Evolutionary conservation across 2,329 filamentous ascomycete species (phyloP).

Genomic region (Lachnellula cervina): DNA sequence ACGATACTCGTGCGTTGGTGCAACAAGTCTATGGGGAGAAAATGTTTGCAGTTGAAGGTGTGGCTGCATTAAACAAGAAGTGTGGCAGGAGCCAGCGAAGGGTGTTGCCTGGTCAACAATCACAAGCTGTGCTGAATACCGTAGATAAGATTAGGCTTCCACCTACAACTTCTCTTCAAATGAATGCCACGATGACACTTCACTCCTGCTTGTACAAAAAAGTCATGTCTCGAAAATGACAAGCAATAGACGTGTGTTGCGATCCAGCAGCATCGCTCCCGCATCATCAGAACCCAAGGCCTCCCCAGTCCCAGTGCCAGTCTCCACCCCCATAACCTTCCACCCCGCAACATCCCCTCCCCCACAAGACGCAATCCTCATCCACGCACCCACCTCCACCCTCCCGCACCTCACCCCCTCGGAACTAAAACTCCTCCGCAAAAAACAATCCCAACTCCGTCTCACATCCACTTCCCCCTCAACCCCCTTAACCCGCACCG

Average conservation of each 20-base stretch:
- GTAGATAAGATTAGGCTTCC: too few relatives aligned
- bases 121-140: too few relatives aligned
- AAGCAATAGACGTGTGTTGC: not conserved
- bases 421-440: conserved; percentile 7
- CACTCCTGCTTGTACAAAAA: too few relatives aligned
- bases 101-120: too few relatives aligned
- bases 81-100: too few relatives aligned
- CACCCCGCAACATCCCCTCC: not conserved
- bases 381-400: not conserved
- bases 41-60: too few relatives aligned
- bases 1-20: too few relatives aligned
- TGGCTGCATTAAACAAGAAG: too few relatives aligned
- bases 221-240: not conserved
- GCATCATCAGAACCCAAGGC: not conserved
- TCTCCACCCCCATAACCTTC: not conserved
- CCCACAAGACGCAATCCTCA: not conserved
- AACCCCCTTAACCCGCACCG: not conserved
- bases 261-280: not conserved
- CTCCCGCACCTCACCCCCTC: not conserved
- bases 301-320: not conserved
- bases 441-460: conserved; percentile 5
- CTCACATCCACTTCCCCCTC: not conserved
- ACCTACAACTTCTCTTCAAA: too few relatives aligned
- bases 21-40: too few relatives aligned
- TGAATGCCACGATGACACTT: too few relatives aligned